Conservation (phyloP, 371 early-diverging fungal genomes). For the Mucor lusitanicus region DNA sequence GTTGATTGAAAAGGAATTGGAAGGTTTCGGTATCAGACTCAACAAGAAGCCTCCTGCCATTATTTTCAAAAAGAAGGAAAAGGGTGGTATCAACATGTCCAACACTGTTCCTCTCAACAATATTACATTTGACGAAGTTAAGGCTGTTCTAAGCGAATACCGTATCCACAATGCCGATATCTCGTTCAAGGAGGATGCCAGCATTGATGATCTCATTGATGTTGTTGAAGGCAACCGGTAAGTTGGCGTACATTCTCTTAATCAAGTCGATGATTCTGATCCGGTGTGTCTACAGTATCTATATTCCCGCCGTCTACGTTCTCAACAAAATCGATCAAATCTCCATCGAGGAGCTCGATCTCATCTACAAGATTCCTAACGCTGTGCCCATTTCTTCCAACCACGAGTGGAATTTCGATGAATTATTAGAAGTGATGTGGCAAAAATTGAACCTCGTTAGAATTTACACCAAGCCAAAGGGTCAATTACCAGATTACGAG, state of each 20-base stretch:
- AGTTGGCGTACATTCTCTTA: not conserved
- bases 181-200: constrained; percentile 84
- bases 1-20: constrained; percentile 97
- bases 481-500: constrained; percentile 96
- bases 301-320: constrained; percentile 89
- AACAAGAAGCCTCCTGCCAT: constrained; percentile 97
- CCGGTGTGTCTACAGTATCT: constrained; percentile 41
- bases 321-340: constrained; percentile 97
- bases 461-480: constrained; percentile 98
- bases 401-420: constrained; percentile 99
- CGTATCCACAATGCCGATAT: constrained; percentile 94
- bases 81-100: constrained; percentile 92
- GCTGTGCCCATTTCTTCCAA: constrained; percentile 97
- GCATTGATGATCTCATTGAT: constrained; percentile 96
- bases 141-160: constrained; percentile 91
- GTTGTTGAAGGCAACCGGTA: constrained; percentile 71
- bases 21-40: constrained; percentile 98
- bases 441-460: constrained; percentile 78
- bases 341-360: constrained; percentile 89
- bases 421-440: constrained; percentile 96
- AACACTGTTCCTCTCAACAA: constrained; percentile 86
- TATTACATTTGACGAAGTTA: constrained; percentile 83
- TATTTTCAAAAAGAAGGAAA: constrained; percentile 91
- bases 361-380: constrained; percentile 97
- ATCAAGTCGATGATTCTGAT: not conserved